Evolutionary conservation across 2,329 filamentous ascomycete genomes (phyloP).

Genomic region (Coleophoma cylindrospora): DNA sequence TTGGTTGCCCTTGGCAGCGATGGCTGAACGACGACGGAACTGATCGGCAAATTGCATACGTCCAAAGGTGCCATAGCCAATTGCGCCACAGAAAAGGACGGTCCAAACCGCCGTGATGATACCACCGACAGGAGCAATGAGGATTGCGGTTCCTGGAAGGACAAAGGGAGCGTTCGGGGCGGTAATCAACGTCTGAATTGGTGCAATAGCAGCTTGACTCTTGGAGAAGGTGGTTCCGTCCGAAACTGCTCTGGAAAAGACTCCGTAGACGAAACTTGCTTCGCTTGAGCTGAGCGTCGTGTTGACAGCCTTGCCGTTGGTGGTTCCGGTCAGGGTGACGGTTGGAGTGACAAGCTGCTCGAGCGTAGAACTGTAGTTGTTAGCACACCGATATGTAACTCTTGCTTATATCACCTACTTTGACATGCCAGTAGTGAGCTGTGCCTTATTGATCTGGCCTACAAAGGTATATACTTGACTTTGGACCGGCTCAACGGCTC

Average conservation of each 20-base stretch:
- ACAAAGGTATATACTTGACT: constrained; percentile 64
- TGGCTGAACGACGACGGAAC: constrained; percentile 48
- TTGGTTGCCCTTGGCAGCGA: constrained; percentile 30
- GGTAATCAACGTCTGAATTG: constrained; percentile 25
- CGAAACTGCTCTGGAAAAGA: constrained; percentile 50
- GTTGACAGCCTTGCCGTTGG: constrained; percentile 44
- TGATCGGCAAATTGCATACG: constrained; percentile 62
- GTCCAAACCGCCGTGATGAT: constrained; percentile 62
- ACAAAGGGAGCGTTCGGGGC: constrained; percentile 50
- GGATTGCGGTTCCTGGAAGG: constrained; percentile 61
- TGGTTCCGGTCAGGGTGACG: constrained; percentile 58
- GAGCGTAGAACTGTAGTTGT: constrained; percentile 28
- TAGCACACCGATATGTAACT: constrained; percentile 32
- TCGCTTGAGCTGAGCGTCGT: constrained; percentile 66
- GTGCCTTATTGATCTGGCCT: constrained; percentile 57
- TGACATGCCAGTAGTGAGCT: constrained; percentile 50
- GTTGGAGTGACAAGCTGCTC: constrained; percentile 62
- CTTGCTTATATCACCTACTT: constrained; percentile 43
- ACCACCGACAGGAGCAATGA: constrained; percentile 67
- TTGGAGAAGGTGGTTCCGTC: constrained; percentile 18
- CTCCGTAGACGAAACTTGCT: constrained; percentile 65
- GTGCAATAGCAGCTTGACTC: constrained; percentile 19
- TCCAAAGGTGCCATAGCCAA: constrained; percentile 61
- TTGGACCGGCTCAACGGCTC: constrained; percentile 29
- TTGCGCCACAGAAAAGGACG: constrained; percentile 46